Percentiles rank a stretch among this genome's conserved stretches.
Conservation (phyloP, 805 yeast species). For the Ogataea trehaloabstinens region DNA sequence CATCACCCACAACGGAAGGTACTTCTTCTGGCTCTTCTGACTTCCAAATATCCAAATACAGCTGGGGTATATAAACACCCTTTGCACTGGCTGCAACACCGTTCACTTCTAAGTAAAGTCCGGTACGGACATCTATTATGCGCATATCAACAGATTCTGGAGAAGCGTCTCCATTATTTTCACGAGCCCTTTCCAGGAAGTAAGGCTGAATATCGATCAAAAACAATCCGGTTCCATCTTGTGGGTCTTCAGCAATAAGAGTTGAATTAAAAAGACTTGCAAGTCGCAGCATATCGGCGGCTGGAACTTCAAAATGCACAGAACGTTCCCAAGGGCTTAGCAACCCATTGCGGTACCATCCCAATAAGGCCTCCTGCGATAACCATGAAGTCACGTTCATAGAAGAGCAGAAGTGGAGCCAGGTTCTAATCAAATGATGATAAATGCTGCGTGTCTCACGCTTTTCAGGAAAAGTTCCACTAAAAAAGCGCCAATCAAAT, state of each 20-base stretch:
- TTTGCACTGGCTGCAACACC: constrained; percentile 38
- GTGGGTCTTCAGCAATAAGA: constrained; percentile 42
- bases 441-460: constrained; percentile 43
- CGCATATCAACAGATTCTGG: constrained; percentile 49
- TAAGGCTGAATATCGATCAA: constrained; percentile 48
- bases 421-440: constrained; percentile 44
- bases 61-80: constrained; percentile 13
- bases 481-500: constrained; percentile 71
- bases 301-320: constrained; percentile 51
- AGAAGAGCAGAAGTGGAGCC: constrained; percentile 43
- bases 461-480: constrained; percentile 35
- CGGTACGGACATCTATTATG: constrained; percentile 59
- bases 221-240: constrained; percentile 44
- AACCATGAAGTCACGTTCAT: constrained; percentile 45
- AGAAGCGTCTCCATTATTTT: constrained; percentile 46
- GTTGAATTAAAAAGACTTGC: constrained; percentile 48
- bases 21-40: constrained; percentile 22
- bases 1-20: constrained; percentile 17
- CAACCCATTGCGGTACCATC: constrained; percentile 51
- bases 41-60: constrained; percentile 15
- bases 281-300: constrained; percentile 43
- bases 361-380: constrained; percentile 47
- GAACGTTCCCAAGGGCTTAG: constrained; percentile 54
- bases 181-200: constrained; percentile 46
- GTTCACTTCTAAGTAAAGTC: constrained; percentile 56